These are phyloP conservation scores for Saksenaea oblongispora DNA, from an alignment of 371 early-diverging fungal genomes.

Conservation along the genomic window DNA sequence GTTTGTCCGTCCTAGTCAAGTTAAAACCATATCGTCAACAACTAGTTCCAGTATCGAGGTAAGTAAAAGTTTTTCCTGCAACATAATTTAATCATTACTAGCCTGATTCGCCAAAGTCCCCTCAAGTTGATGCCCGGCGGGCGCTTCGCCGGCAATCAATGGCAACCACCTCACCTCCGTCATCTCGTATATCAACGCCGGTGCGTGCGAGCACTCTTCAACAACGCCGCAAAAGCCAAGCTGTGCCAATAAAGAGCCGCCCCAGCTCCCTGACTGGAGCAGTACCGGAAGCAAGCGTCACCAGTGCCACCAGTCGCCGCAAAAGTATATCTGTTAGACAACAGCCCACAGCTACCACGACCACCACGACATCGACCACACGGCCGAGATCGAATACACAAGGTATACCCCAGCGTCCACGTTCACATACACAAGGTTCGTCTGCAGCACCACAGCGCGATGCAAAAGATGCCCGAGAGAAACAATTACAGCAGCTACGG, in stretches of 20 bases:
- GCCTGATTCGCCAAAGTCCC: neutral
- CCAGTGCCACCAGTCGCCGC: neutral
- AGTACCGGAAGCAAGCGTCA: neutral
- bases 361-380: conserved; percentile 19
- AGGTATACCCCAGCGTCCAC: conserved; percentile 28
- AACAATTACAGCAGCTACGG: conserved; percentile 26
- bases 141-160: neutral
- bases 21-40: conserved; percentile 39
- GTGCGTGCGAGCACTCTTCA: neutral
- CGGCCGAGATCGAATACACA: conserved; percentile 3
- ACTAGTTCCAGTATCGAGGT: neutral
- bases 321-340: conserved; percentile 1
- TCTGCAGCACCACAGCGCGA: conserved; percentile 12
- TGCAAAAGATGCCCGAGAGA: conserved; percentile 20
- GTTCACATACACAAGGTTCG: conserved; percentile 14
- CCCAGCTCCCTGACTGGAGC: neutral
- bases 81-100: neutral
- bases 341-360: conserved; percentile 11
- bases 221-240: neutral
- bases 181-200: neutral
- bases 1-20: conserved; percentile 79
- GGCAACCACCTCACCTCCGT: neutral
- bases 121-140: neutral
- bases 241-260: neutral
- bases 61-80: neutral